A percentile compares a stretch with the other conserved stretches of the same genome.
These are phyloP conservation scores for Butyriboletus appendiculatus DNA, from an alignment of 1,284 basidiomycete genomes.

Conservation along the genomic window DNA sequence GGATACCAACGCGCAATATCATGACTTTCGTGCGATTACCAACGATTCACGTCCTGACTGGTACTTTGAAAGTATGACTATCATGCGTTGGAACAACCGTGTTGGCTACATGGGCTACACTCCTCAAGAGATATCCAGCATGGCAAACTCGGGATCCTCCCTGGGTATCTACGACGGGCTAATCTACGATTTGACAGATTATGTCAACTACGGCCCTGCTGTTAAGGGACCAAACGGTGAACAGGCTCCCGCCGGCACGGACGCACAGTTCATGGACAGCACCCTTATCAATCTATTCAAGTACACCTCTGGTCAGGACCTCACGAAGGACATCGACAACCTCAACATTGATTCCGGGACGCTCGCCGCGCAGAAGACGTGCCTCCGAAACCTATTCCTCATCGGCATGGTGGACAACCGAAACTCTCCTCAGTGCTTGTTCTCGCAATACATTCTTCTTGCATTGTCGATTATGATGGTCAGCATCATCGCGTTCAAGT, in stretches of 20 bases:
- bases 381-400: too few relatives aligned
- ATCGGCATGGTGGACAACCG: too few relatives aligned
- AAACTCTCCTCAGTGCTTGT: too few relatives aligned
- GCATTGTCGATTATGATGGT: too few relatives aligned
- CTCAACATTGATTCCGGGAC: too few relatives aligned
- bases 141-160: slow-evolving; percentile 65
- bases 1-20: too few relatives aligned
- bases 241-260: slow-evolving; percentile 53
- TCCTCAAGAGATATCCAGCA: slow-evolving; percentile 72
- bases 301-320: slow-evolving; percentile 79
- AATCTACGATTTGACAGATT: slow-evolving; percentile 88
- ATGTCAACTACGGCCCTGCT: slow-evolving; percentile 64
- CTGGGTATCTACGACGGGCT: slow-evolving; percentile 84
- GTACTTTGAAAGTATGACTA: slow-evolving; percentile 43
- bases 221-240: slow-evolving; percentile 62
- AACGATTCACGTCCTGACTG: too few relatives aligned
- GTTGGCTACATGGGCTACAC: slow-evolving; percentile 91
- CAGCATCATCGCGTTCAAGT: too few relatives aligned
- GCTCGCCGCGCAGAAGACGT: too few relatives aligned
- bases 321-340: slow-evolving; percentile 34
- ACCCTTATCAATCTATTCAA: slow-evolving; percentile 82
- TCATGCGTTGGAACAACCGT: slow-evolving; percentile 87
- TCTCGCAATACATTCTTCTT: too few relatives aligned
- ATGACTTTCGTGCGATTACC: too few relatives aligned
- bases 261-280: slow-evolving; percentile 80